Percentiles rank a stretch among this genome's conserved stretches.
Evolutionary conservation across 768 basidiomycete genomes (phyloP).

Genomic region (Tylopilus plumbeoviolaceoides): DNA sequence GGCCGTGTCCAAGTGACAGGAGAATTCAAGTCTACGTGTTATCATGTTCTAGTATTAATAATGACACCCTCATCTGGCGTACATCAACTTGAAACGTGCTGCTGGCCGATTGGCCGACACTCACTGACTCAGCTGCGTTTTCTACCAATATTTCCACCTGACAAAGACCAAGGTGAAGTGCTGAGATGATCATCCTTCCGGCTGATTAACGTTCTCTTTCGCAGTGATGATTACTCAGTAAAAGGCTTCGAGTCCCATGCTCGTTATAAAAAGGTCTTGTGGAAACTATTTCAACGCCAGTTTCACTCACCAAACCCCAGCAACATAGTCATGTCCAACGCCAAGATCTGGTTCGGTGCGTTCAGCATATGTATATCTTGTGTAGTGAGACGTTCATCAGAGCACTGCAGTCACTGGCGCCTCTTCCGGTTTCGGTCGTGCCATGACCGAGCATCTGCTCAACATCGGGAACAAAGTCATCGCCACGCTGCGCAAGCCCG

Average conservation of each 20-base stretch:
- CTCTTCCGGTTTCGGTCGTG: constrained; percentile 37
- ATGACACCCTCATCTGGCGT: too few species aligned
- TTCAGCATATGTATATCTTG: not conserved
- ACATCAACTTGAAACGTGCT: too few species aligned
- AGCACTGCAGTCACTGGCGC: constrained; percentile 29
- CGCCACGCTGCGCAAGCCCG: constrained; percentile 42
- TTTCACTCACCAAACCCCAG: not conserved
- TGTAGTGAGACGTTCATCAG: not conserved
- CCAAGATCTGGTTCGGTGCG: constrained; percentile 20
- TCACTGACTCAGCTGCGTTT: too few species aligned
- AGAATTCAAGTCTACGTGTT: too few species aligned
- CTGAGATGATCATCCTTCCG: not conserved
- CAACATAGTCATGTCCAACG: constrained; percentile 8
- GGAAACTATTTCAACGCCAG: not conserved
- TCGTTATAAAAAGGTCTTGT: not conserved
- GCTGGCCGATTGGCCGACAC: too few species aligned
- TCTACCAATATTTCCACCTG: too few species aligned
- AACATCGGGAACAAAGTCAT: constrained; percentile 34
- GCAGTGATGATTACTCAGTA: not conserved
- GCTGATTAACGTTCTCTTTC: not conserved
- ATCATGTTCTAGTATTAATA: too few species aligned
- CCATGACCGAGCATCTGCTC: constrained; percentile 32
- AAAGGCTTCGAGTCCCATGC: not conserved
- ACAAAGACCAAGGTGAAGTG: not conserved
- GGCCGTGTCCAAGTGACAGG: too few species aligned